Percentiles rank a stretch among this genome's conserved stretches.
phyloP scores from a whole-genome alignment of 495 filamentous ascomycete genomes.

The Tuber magnatum region DNA sequence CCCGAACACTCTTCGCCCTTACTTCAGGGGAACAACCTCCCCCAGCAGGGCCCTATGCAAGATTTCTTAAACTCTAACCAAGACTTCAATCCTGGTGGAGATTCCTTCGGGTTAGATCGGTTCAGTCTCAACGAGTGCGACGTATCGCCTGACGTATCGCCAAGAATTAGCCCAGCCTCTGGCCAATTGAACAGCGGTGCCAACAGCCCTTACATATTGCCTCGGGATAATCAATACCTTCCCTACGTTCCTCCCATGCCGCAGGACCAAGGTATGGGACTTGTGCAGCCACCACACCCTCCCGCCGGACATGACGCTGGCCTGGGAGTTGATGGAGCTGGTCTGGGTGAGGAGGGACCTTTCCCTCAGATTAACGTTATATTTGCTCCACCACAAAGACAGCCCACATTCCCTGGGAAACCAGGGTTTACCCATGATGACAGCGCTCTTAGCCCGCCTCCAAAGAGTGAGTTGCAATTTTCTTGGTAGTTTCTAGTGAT shows the following conservation, averaged over 20 bases:
- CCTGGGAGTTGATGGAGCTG: slow-evolving; percentile 48
- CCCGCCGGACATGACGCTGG: slow-evolving; percentile 45
- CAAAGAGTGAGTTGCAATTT: slow-evolving; percentile 58
- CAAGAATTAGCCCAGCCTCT: slow-evolving; percentile 30
- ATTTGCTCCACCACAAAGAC: slow-evolving; percentile 68
- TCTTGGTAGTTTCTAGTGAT: slow-evolving; percentile 10
- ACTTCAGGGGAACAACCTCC: slow-evolving; percentile 60
- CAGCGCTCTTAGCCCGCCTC: slow-evolving; percentile 76
- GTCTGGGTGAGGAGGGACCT: slow-evolving; percentile 68
- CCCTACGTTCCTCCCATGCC: slow-evolving; percentile 51
- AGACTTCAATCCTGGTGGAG: slow-evolving; percentile 21
- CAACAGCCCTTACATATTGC: slow-evolving; percentile 54
- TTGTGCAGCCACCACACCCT: slow-evolving; percentile 51
- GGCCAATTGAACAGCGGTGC: slow-evolving; percentile 46
- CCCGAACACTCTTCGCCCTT: slow-evolving; percentile 79
- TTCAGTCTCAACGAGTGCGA: slow-evolving; percentile 74
- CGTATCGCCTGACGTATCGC: slow-evolving; percentile 30
- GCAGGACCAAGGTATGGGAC: slow-evolving; percentile 47
- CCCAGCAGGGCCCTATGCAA: slow-evolving; percentile 56
- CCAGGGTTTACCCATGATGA: slow-evolving; percentile 52
- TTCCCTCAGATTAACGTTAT: slow-evolving; percentile 90
- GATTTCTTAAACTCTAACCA: slow-evolving; percentile 62
- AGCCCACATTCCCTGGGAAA: slow-evolving; percentile 62
- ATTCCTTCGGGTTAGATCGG: slow-evolving; percentile 42
- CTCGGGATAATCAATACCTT: slow-evolving; percentile 57